Conservation (phyloP, 2,329 filamentous ascomycete genomes). For the Alternaria novae-zelandiae region DNA sequence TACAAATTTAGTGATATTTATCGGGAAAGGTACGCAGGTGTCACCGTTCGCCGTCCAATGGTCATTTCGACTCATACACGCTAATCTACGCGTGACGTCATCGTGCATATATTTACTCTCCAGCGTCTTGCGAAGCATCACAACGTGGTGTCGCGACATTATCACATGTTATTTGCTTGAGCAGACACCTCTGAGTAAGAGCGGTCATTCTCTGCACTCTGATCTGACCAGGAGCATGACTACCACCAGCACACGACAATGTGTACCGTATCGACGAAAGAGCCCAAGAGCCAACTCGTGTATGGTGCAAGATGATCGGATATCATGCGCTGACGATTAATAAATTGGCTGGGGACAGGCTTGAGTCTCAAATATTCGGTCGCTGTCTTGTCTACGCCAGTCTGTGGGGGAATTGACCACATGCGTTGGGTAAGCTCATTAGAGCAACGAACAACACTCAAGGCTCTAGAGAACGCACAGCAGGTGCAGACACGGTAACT, state of each 20-base stretch:
- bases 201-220: background rate
- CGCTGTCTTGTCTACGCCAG: background rate
- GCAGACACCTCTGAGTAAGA: background rate
- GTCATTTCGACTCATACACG: conserved; percentile 6
- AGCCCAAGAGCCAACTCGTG: background rate
- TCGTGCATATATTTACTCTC: background rate
- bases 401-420: background rate
- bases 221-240: background rate
- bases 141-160: background rate
- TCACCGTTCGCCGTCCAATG: background rate
- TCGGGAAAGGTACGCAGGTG: background rate
- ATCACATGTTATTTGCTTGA: background rate
- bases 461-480: fast-evolving
- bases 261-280: background rate
- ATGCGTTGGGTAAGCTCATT: background rate
- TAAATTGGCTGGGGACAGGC: background rate
- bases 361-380: background rate
- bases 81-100: background rate
- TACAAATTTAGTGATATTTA: background rate
- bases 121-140: background rate
- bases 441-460: background rate
- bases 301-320: background rate
- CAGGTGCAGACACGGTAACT: background rate
- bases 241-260: background rate
- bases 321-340: background rate